Evolutionary conservation across 306 rosid genomes (phyloP), one percentile per base, ranked within the genome.

Genomic region (Macrotyloma uniflorum): DNA sequence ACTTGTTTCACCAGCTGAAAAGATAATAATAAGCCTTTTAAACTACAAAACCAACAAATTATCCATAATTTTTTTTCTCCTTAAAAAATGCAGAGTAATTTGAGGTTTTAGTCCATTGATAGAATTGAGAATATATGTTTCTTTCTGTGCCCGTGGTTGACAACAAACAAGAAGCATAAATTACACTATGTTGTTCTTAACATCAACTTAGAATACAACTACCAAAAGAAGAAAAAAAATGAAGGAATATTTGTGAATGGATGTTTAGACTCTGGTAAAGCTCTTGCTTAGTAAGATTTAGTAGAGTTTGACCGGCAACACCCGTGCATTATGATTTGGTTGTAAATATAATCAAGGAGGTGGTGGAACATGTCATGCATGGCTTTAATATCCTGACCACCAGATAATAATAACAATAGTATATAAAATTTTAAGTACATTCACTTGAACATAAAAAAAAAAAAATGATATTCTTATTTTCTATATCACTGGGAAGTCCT

Each of bases 1-100:
- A 38, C 45, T 67, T 62, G 62, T 18, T 77, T 65, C 49, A 58
- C 43, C 14, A 12, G 57, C 67, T 70, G 42, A 5, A 58, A 43
- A 77, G 35, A 46, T 2, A 50, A 70, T 20, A 50, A 42, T 40
- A 19, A n/a, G n/a, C n/a, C 18, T 12, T 19, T 49, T 78, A 18
- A 47, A 49, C 40, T 47, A 15, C 28, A 40, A 15, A 65, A 74
- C 59, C 33, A 9, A 23, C 16, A 66, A 33, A 23, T 53, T 53
- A 54, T 12, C 30, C 46, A 57, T 36, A 35, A 6, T n/a, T 35
- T 2, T 4, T 40, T 23, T 24, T 57, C 8, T 24, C 5, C 8
- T 4, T 1, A 22, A 20, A 9, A 23, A 55, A 23, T 3, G 33
- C 63, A 23, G 33, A 55, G n/a, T 11, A 28, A 55, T 23, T 4